Percentiles rank a stretch among this genome's conserved stretches.
Conservation (phyloP, 208 protist species). For the Naegleria fowleri region DNA sequence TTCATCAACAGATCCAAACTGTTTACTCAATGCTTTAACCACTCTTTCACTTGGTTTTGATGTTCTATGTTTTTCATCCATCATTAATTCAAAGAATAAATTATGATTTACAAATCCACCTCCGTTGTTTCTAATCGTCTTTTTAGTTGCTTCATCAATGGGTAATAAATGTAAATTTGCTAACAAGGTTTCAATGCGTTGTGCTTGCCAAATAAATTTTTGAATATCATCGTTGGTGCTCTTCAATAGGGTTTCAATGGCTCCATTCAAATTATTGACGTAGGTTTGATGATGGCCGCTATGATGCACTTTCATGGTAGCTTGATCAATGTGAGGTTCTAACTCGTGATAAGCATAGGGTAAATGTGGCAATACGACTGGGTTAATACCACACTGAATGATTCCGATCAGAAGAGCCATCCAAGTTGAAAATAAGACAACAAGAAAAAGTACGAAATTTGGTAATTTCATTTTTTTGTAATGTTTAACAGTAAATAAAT, state of each 20-base stretch:
- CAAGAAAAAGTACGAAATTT: too few relatives aligned
- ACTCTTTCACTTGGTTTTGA: not conserved
- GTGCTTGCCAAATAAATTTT: not conserved
- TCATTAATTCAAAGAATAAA: not conserved
- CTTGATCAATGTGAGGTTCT: not conserved
- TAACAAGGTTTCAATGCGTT: not conserved
- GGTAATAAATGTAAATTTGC: not conserved
- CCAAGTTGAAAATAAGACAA: too few relatives aligned
- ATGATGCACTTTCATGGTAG: not conserved
- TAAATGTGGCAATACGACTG: not conserved
- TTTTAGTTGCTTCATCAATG: not conserved
- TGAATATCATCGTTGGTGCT: not conserved
- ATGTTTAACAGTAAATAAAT: too few relatives aligned
- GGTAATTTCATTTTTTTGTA: too few relatives aligned
- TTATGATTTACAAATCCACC: conserved; percentile 10
- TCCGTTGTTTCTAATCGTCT: not conserved
- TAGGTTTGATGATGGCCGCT: conserved; percentile 1
- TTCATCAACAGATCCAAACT: not conserved
- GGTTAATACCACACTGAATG: not conserved
- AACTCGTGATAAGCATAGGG: not conserved
- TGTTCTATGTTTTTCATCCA: not conserved
- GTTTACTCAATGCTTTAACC: not conserved
- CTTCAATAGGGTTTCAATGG: not conserved
- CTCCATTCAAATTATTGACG: not conserved
- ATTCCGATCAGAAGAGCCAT: too few relatives aligned